Evolutionary conservation across 805 yeast species (phyloP).

Genomic region (Kazachstania psychrophila): DNA sequence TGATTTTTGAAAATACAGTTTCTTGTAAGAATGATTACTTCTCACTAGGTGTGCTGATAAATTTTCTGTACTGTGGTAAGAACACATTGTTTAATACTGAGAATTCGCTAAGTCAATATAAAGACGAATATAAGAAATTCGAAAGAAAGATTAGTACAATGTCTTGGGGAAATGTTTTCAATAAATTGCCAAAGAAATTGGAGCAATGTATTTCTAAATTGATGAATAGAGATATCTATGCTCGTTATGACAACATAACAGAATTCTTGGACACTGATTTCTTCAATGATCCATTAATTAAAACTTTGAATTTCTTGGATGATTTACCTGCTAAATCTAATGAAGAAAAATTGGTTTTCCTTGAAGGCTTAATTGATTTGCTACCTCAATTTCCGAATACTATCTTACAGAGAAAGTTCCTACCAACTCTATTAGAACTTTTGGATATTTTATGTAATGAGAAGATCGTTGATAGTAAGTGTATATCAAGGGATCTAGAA

Average conservation of each 20-base stretch:
- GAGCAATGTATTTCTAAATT: slow-evolving; percentile 40
- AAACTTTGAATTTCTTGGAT: slow-evolving; percentile 72
- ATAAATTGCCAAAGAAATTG: slow-evolving; percentile 52
- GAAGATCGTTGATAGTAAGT: slow-evolving; percentile 34
- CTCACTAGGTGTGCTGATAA: slow-evolving; percentile 71
- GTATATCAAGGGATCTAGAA: slow-evolving; percentile 34
- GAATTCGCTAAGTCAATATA: slow-evolving; percentile 51
- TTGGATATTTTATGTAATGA: slow-evolving; percentile 31
- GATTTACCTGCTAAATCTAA: slow-evolving; percentile 67
- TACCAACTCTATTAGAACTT: slow-evolving; percentile 56
- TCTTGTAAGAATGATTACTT: slow-evolving; percentile 71
- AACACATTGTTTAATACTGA: slow-evolving; percentile 39
- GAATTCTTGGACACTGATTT: slow-evolving; percentile 62
- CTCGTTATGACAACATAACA: slow-evolving; percentile 38
- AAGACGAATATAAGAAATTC: slow-evolving; percentile 44
- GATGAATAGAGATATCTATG: slow-evolving; percentile 47
- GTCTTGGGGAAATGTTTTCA: slow-evolving; percentile 35
- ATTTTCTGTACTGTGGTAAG: slow-evolving; percentile 52
- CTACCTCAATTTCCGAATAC: slow-evolving; percentile 50
- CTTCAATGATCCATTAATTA: slow-evolving; percentile 75
- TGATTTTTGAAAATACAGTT: slow-evolving; percentile 55
- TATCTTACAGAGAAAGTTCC: slow-evolving; percentile 55
- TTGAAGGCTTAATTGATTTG: slow-evolving; percentile 50
- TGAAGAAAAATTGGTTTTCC: slow-evolving; percentile 58
- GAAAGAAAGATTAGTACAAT: slow-evolving; percentile 36